Base-by-base conservation (phyloP, 441 rosid species). In the Syzygium syzygioides region DNA sequence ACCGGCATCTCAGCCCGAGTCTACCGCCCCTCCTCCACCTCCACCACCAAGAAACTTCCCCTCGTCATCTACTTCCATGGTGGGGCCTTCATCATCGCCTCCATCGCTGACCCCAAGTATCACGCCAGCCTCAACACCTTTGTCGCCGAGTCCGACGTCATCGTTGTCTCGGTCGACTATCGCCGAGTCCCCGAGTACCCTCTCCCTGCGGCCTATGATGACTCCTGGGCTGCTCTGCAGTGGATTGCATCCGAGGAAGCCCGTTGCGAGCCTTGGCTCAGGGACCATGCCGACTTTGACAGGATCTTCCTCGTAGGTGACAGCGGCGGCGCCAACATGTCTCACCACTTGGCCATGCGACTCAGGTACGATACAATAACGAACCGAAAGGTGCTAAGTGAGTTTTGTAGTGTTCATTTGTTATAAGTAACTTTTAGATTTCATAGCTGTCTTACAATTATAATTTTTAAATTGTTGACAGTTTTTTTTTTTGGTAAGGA, bases 41-140 rank as follows among this genome's bases (percentile, higher is more conserved):
- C 68, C 13, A 4, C 85, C 4, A 86, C 86, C 34, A 89, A 90
- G 32, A 95, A 95, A 84, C 94, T 97, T 80, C 98, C 99, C 14
- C 91, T 97, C 7, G 92, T 94, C 48, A 86, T 96, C 52, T 97
- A 97, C 91, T 93, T 93, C 76, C 99, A 97, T 32, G 99, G 99
- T 2, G 98, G 99, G 9, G 98, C 93, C 25, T 96, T 97, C 90
- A 91, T 92, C 89, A 90, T 95, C 57, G 48, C 96, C 20, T 94
- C 98, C 14, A 34, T 93, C 0, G 92, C 95, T 4, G 93, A 91
- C 41, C 96, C 97, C 28, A 83, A 37, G 86, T 97, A 95, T 95
- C 99, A 97, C 30, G 87, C 86, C 80, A 89, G 92, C 90, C 90
- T 95, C 89, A 95, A 96, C 93, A 91, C 91, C 86, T 91, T 95